These are phyloP conservation scores for Rhodotorula sp. DNA, from an alignment of 1,284 basidiomycete species.

Conservation along the genomic window DNA sequence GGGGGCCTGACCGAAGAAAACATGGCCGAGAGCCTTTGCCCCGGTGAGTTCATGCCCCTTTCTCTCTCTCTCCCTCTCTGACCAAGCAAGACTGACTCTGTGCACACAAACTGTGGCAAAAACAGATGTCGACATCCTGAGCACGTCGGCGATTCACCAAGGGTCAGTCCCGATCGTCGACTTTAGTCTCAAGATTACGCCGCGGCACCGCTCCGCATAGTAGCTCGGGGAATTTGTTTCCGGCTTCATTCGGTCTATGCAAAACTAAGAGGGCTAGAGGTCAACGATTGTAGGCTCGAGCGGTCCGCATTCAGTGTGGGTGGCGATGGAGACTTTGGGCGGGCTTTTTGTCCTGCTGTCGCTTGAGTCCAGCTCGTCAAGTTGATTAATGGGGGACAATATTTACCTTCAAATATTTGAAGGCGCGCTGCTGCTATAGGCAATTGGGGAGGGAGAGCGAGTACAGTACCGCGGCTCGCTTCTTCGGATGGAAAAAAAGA, in stretches of 20 bases:
- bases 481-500: too few species aligned
- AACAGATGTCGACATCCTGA: constrained; percentile 86
- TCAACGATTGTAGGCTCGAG: background rate
- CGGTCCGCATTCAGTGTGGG: too few species aligned
- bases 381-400: too few species aligned
- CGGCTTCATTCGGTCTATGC: background rate
- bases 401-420: too few species aligned
- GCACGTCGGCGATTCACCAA: constrained; percentile 85
- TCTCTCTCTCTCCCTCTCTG: background rate
- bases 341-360: too few species aligned
- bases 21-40: constrained; percentile 67
- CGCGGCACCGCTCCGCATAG: constrained; percentile 39
- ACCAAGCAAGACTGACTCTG: background rate
- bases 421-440: too few species aligned
- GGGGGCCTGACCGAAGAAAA: constrained; percentile 88
- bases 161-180: constrained; percentile 74
- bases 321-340: too few species aligned
- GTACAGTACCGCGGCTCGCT: too few species aligned
- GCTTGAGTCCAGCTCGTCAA: too few species aligned
- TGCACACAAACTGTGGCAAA: background rate
- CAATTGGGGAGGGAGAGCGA: too few species aligned
- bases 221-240: background rate
- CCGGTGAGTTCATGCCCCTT: constrained; percentile 59
- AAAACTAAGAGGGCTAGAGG: background rate
- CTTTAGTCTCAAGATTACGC: constrained; percentile 88